Evolutionary conservation across 441 rosid species (phyloP), one percentile per base, ranked within the genome.

Genomic region (Euphorbia corollata): DNA sequence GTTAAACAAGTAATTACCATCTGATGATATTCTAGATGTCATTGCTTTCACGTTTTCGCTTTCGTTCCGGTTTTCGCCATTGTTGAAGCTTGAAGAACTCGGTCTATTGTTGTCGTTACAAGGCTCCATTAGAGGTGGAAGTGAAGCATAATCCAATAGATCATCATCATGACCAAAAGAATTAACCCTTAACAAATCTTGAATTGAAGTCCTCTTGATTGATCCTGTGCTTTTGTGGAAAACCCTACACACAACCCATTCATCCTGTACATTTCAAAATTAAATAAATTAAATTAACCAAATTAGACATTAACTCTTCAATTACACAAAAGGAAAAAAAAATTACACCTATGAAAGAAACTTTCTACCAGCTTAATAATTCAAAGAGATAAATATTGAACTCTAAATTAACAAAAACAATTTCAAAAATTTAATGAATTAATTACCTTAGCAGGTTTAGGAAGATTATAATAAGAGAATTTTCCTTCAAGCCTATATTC

Each of bases 191-290:
- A 77, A 41, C 27, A 84, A 7, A 5, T 85, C 86, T 24, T 77
- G 79, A 53, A 73, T 59, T 65, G 86, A 85, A 48, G 19, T 78
- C 68, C 78, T 88, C 78, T 82, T 85, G 70, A 83, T 74, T 27
- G 32, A 27, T 53, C 85, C 82, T 2, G 79, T 73, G 76, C 77
- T 86, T 82, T 94, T 94, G 83, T 94, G 90, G 60, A 89, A 91
- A 81, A 94, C 84, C 91, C 99, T 86, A 81, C 92, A 76, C 60
- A 91, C 99, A 67, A 86, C 97, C 99, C 99, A 94, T 77, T 88
- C 99, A 74, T 91, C 97, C 98, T 94, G 86, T 20, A 62, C 15
- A 23, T 50, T 50, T 50, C 54, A 50, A 50, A 50, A 16, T 2
- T 8, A 20, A 50, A 39, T 8, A 16, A 34, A 36, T 36, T 6